Evolutionary conservation across 306 rosid genomes (phyloP).

Genomic region (Rosa chinensis): DNA sequence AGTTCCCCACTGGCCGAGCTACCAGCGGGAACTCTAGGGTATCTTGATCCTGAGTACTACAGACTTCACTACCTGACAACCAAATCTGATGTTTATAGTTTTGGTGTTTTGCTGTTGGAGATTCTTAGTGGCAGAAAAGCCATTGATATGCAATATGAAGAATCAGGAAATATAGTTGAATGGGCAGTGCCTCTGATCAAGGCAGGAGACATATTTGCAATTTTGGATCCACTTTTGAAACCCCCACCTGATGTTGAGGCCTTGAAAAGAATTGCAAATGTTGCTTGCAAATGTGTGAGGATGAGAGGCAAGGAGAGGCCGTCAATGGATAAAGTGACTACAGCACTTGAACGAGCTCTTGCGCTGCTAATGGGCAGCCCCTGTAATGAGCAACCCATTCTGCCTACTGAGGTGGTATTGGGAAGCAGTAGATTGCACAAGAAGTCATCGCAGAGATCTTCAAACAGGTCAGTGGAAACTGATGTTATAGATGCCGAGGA

Average conservation of each 20-base stretch:
- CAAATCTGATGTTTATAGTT: slow-evolving; percentile 93
- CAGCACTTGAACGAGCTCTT: slow-evolving; percentile 81
- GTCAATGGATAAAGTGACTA: slow-evolving; percentile 94
- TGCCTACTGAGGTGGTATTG: slow-evolving; percentile 89
- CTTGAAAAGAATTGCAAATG: slow-evolving; percentile 85
- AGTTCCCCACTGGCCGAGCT: slow-evolving; percentile 84
- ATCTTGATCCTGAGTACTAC: slow-evolving; percentile 96
- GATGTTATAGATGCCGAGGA: slow-evolving; percentile 79
- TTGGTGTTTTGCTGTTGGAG: slow-evolving; percentile 83
- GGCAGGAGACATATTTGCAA: slow-evolving; percentile 54
- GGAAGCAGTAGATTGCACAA: slow-evolving; percentile 92
- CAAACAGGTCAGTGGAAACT: slow-evolving; percentile 67
- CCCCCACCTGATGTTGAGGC: slow-evolving; percentile 75
- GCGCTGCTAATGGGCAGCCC: slow-evolving; percentile 93
- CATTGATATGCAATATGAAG: slow-evolving; percentile 88
- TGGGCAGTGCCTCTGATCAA: slow-evolving; percentile 93
- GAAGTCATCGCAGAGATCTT: slow-evolving; percentile 84
- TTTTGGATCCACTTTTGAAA: slow-evolving; percentile 70
- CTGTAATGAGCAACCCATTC: slow-evolving; percentile 85
- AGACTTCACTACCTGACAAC: slow-evolving; percentile 97
- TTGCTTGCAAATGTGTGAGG: slow-evolving; percentile 87
- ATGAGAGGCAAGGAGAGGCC: slow-evolving; percentile 99
- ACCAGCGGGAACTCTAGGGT: slow-evolving; percentile 96
- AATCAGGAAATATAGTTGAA: slow-evolving; percentile 79
- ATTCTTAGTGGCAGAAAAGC: slow-evolving; percentile 94